Base-by-base conservation (phyloP, 2,329 filamentous ascomycete species). In the Phaeosphaeria sp. region DNA sequence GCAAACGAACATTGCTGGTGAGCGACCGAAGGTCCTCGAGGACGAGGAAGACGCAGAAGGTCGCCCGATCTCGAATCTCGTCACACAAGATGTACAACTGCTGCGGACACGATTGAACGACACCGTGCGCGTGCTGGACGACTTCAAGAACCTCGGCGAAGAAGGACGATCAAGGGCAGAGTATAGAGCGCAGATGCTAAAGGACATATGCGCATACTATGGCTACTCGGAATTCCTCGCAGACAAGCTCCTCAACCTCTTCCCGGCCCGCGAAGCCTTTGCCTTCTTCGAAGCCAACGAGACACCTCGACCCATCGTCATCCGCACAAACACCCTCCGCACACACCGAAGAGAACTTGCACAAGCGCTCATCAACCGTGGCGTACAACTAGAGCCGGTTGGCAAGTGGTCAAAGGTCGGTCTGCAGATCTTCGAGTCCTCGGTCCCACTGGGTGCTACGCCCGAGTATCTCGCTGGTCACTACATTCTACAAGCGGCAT, bases 271-370 rank as follows among this genome's bases (percentile, higher is more conserved):
- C 68, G 95, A 99, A 81, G 95, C 95, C 0, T 96, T 98, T 68
- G 93, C 93, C 54, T 99, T 99, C 80, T 98, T 99, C 81, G 95
- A 99, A 81, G 94, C 94, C 70, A 99, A 99, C 87, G 95, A 99
- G 81, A 93, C 91, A 25, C 88, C 93, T 15, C 88, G 95, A 51
- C 95, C 95, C 3, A 89, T 99, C 57, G 95, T 99, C 65, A 96
- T 99, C 75, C 89, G 95, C 72, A 98, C 95, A 62, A 99, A 99
- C 80, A 99, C 94, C 9, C 86, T 99, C 58, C 90, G 92, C 68
- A 89, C 88, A 17, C 87, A 89, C 70, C 82, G 88, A 65, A 81
- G 88, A 66, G 93, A 96, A 62, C 89, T 99, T 18, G 95, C 95
- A 10, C 93, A 97, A 77, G 87, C 93, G 1, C 85, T 97, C 59